phyloP scores from a whole-genome alignment of 139 green algal species.

The Raphidocelis subcapitata region DNA sequence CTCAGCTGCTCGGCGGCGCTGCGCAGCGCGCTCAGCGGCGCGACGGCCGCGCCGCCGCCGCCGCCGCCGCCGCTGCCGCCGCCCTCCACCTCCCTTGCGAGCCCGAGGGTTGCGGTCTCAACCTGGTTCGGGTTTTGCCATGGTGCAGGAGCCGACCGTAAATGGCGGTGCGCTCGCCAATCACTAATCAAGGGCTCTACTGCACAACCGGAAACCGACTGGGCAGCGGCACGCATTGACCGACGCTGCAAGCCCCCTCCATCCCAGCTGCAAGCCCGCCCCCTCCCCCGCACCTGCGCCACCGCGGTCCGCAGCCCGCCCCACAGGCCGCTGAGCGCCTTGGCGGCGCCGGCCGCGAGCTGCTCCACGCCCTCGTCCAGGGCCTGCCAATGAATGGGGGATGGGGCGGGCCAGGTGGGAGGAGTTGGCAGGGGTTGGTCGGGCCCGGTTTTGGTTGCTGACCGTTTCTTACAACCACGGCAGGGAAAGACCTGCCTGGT shows the following conservation, averaged over 20 bases:
- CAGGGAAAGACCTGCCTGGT: too few relatives aligned
- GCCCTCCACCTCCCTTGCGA: constrained; percentile 35
- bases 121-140: constrained; percentile 2
- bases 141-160: neutral
- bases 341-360: constrained; percentile 39
- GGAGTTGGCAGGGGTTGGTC: too few relatives aligned
- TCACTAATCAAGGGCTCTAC: neutral
- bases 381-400: constrained; percentile 26
- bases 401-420: too few relatives aligned
- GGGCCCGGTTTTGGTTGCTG: too few relatives aligned
- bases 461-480: too few relatives aligned
- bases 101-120: constrained; percentile 33
- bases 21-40: neutral
- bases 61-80: neutral
- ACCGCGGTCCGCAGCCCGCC: constrained; percentile 30
- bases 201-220: neutral
- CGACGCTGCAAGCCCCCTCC: too few relatives aligned
- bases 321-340: constrained; percentile 43
- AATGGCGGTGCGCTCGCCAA: neutral
- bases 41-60: neutral
- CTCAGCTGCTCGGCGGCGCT: constrained; percentile 25
- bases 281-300: too few relatives aligned
- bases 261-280: too few relatives aligned
- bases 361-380: constrained; percentile 52
- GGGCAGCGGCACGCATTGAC: neutral